These are phyloP conservation scores for Balakata baccata DNA, from an alignment of 345 rosid species.

Conservation along the genomic window DNA sequence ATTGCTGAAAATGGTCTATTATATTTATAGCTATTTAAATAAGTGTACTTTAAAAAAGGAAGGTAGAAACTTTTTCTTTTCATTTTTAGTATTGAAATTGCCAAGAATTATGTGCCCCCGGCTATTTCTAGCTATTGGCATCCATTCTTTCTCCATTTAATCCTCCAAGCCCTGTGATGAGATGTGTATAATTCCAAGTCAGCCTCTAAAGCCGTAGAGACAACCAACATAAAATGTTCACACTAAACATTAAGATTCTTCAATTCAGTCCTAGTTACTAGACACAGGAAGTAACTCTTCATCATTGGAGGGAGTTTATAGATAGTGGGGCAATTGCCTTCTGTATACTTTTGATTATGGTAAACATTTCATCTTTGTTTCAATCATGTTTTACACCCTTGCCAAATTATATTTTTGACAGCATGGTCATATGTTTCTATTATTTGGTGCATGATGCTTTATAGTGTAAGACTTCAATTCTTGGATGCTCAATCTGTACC, in stretches of 20 bases:
- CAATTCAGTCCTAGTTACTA: not conserved
- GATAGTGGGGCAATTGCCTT: not conserved
- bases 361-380: constrained; percentile 1
- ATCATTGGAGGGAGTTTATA: not conserved
- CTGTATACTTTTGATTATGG: not conserved
- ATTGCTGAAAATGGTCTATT: not conserved
- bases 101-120: not conserved
- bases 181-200: not conserved
- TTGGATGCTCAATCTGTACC: not conserved
- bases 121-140: not conserved
- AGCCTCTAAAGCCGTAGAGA: not conserved
- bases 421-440: not conserved
- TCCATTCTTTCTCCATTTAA: not conserved
- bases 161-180: not conserved
- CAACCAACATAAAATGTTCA: not conserved
- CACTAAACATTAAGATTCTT: not conserved
- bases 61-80: not conserved
- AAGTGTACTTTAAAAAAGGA: not conserved
- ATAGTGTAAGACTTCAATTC: not conserved
- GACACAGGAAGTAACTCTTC: not conserved
- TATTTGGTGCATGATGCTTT: not conserved
- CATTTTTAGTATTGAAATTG: not conserved
- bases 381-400: not conserved
- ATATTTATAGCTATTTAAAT: not conserved
- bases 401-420: not conserved